Conservation (phyloP, 2,329 filamentous ascomycete genomes). For the Cladosporium austrohemisphaericum region DNA sequence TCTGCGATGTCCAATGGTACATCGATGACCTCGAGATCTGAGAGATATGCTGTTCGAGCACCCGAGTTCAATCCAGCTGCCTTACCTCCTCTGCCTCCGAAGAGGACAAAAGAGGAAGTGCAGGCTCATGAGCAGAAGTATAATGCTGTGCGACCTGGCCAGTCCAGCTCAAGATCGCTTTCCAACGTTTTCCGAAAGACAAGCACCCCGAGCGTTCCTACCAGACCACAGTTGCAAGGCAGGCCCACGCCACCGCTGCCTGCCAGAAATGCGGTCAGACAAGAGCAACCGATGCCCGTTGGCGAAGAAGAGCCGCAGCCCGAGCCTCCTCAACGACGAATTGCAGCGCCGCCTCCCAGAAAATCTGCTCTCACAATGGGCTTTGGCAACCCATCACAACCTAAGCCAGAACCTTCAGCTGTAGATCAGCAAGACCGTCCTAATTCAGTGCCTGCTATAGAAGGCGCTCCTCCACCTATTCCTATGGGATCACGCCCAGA, state of each 20-base stretch:
- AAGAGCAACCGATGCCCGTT: constrained; percentile 1
- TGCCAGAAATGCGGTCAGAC: constrained; percentile 5
- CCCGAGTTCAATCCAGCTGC: constrained; percentile 55
- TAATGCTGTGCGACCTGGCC: constrained; percentile 16
- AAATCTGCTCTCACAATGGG: constrained; percentile 29
- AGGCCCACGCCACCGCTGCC: constrained; percentile 5
- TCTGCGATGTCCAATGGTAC: constrained; percentile 46
- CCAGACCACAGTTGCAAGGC: constrained; percentile 12
- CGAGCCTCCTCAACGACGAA: constrained; percentile 16
- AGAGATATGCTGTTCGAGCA: constrained; percentile 32
- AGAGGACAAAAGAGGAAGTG: constrained; percentile 41
- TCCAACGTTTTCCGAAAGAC: constrained; percentile 7
- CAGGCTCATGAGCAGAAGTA: constrained; percentile 31
- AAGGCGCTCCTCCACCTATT: constrained; percentile 46
- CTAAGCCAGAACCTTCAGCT: constrained; percentile 16
- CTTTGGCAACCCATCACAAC: constrained; percentile 23
- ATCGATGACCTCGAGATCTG: constrained; percentile 26
- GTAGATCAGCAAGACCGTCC: constrained; percentile 14
- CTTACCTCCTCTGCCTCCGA: constrained; percentile 54
- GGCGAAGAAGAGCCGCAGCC: neutral
- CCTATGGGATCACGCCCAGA: constrained; percentile 56
- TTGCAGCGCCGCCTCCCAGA: constrained; percentile 23
- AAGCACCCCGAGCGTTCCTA: constrained; percentile 8
- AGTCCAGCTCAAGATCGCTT: constrained; percentile 2
- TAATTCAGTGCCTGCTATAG: constrained; percentile 14